These are phyloP conservation scores for Globisporangium solare DNA, from an alignment of 352 stramenopile genomes.

Conservation along the genomic window DNA sequence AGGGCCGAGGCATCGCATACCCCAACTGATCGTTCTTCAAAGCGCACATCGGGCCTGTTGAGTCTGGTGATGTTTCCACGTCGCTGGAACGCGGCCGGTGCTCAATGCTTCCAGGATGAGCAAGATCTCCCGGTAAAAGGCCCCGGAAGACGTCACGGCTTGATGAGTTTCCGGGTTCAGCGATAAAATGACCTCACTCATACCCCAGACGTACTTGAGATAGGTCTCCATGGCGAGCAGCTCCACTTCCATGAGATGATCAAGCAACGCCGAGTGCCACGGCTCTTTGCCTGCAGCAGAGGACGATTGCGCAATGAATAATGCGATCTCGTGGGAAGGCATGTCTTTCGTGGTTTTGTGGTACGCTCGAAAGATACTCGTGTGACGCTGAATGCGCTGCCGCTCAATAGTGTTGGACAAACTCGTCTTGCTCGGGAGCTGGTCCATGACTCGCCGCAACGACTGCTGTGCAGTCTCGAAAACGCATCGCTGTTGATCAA, in stretches of 20 bases:
- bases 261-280: conserved; percentile 22
- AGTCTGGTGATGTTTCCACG: conserved; percentile 13
- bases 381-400: conserved; percentile 33
- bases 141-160: conserved; percentile 6
- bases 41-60: conserved; percentile 4
- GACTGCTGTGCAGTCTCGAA: conserved; percentile 16
- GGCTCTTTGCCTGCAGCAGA: background rate
- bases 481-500: background rate
- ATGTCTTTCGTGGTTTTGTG: conserved; percentile 17
- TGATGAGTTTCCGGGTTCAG: conserved; percentile 19
- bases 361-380: conserved; percentile 35
- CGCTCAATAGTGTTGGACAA: conserved; percentile 32
- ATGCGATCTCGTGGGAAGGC: conserved; percentile 9
- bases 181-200: conserved; percentile 29
- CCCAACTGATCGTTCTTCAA: conserved; percentile 1
- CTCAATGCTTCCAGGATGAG: conserved; percentile 17
- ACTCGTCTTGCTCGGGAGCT: conserved; percentile 29
- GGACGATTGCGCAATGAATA: background rate
- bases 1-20: conserved; percentile 19
- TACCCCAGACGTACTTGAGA: conserved; percentile 34
- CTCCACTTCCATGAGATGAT: conserved; percentile 39
- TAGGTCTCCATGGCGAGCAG: conserved; percentile 48
- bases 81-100: background rate
- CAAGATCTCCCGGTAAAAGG: conserved; percentile 10
- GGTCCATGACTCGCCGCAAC: conserved; percentile 17